Evolutionary conservation across 768 basidiomycete species (phyloP), one percentile per base, ranked within the genome.

Genomic region (Tricholoma matsutake): DNA sequence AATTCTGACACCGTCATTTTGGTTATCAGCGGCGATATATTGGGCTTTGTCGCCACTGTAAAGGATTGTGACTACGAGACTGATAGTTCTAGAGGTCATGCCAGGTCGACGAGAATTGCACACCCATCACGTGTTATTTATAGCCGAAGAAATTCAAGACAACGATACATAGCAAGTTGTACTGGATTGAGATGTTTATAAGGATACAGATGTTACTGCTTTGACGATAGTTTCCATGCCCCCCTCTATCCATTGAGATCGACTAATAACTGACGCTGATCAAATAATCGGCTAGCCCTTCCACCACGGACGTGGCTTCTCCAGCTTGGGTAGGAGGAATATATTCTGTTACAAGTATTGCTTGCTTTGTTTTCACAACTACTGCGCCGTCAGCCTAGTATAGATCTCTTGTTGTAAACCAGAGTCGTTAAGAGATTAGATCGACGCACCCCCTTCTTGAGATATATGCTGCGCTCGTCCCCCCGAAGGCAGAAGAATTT

Each of bases 281-380:
- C 70, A 97, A 81, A 73, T 95, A 94, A 73, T 94, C 90, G 34
- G 86, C 93, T 22, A 96, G 76, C 5, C 67, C 69, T 72, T 90
- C 86, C 41, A 90, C 90, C 37, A 91, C 64, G 14, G 80, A 68
- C 20, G 85, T 88, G 16, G 83, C 79, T 71, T 96, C 94, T 14
- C 76, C 66, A 2, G 86, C 87, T 70, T 90, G 88, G 41, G 72
- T 69, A 0, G 92, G 92, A 5, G 79, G 76, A 0, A 61, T 61
- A 73, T 96, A 98, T 69, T 88, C 87, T 5, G 85, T 84, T 20
- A 97, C 86, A 56, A 98, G 79, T 59, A 96, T 77, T n/a, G 92
- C 93, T 68, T 91, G 89, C 62, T 82, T 88, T 16, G 93, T 96
- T 80, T 90, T 91, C 52, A 91, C 86, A 61, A 94, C 67, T 63